A percentile compares a stretch with the other conserved stretches of the same genome.
These are phyloP conservation scores for Glomus cerebriforme DNA, from an alignment of 192 early-diverging fungal genomes.

Conservation along the genomic window DNA sequence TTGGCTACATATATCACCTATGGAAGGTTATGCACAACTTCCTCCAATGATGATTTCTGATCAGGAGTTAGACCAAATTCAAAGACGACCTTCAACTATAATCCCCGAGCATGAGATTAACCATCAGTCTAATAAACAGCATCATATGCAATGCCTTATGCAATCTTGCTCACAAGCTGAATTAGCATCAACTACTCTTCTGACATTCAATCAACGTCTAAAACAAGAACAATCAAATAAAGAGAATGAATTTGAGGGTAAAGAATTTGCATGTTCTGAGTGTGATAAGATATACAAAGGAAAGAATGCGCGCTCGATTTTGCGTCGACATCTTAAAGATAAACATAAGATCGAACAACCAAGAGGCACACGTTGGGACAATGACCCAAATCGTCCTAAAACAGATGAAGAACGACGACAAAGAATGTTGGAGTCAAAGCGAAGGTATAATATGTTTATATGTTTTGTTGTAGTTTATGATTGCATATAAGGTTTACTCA, in stretches of 20 bases:
- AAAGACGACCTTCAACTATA: too few relatives aligned
- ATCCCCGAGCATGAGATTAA: too few relatives aligned
- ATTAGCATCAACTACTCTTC: not conserved
- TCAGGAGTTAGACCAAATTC: too few relatives aligned
- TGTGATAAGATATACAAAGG: conserved; percentile 23
- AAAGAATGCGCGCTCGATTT: conserved; percentile 19
- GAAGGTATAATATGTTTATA: conserved; percentile 23
- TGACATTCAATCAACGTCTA: not conserved
- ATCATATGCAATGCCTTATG: too few relatives aligned
- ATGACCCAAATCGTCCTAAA: conserved; percentile 28
- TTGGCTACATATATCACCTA: too few relatives aligned
- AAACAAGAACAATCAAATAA: not conserved
- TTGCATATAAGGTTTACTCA: not conserved
- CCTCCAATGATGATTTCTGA: too few relatives aligned
- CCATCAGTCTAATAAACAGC: too few relatives aligned
- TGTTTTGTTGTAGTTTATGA: not conserved
- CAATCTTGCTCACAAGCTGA: not conserved
- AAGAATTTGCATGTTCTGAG: conserved; percentile 6
- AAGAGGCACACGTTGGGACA: conserved; percentile 26
- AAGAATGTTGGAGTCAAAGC: conserved; percentile 28
- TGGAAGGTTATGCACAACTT: too few relatives aligned
- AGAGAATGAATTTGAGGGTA: not conserved
- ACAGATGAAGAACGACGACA: conserved; percentile 22
- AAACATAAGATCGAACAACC: conserved; percentile 23
- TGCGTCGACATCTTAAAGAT: conserved; percentile 25